Evolutionary conservation across 176 grass and related monocot species (phyloP).

Genomic region (Musa beccarii): DNA sequence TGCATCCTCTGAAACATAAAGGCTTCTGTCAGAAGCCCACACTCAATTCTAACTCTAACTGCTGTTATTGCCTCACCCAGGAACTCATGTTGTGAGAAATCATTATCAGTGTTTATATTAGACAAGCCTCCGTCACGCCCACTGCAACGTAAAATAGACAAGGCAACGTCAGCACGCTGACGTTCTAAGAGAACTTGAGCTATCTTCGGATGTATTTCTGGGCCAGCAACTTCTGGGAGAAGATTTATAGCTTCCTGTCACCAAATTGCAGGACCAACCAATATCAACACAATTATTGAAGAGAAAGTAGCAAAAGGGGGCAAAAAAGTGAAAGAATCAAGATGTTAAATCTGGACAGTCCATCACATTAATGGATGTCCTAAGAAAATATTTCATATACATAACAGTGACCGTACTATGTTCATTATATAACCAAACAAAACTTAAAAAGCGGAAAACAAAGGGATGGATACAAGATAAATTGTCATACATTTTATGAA

Average conservation of each 20-base stretch:
- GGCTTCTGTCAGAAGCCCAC: slow-evolving; percentile 76
- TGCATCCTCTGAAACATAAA: slow-evolving; percentile 74
- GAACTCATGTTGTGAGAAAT: slow-evolving; percentile 23
- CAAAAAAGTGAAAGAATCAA: not conserved
- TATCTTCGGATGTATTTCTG: slow-evolving; percentile 86
- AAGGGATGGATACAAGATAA: too few species aligned
- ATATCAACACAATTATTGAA: not conserved
- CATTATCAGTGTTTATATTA: slow-evolving; percentile 32
- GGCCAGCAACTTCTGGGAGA: slow-evolving; percentile 63
- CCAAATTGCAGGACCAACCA: not conserved
- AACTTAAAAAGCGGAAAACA: too few species aligned
- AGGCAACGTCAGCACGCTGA: slow-evolving; percentile 57
- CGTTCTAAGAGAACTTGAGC: slow-evolving; percentile 82
- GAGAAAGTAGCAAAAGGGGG: not conserved
- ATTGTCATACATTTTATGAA: too few species aligned
- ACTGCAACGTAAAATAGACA: slow-evolving; percentile 58
- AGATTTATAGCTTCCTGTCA: slow-evolving; percentile 64
- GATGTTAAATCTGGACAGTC: not conserved
- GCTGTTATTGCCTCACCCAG: slow-evolving; percentile 67
- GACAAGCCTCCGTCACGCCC: slow-evolving; percentile 41
- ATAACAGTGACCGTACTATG: too few species aligned
- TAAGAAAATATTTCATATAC: not conserved
- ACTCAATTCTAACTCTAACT: slow-evolving; percentile 74
- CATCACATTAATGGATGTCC: not conserved
- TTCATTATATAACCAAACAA: too few species aligned